phyloP scores from a whole-genome alignment of 2,329 filamentous ascomycete species.

The Leptodontidium sp. region DNA sequence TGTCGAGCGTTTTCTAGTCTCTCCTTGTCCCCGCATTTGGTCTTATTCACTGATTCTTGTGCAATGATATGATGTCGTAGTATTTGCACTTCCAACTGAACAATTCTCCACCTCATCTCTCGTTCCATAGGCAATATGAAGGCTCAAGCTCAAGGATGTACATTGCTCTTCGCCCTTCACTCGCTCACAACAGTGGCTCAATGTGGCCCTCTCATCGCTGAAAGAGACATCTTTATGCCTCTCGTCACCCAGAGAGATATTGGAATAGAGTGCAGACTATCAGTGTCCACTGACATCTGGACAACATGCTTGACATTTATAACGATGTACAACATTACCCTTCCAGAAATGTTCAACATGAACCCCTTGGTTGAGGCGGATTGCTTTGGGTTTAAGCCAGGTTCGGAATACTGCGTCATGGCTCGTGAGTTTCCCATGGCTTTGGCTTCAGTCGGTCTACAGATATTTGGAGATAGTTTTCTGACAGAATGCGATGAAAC shows the following conservation, averaged over 20 bases:
- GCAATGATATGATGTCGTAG: background rate
- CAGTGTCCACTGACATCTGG: slow-evolving; percentile 3
- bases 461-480: background rate
- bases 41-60: background rate
- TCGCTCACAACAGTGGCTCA: background rate
- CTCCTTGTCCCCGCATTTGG: too few species aligned
- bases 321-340: background rate
- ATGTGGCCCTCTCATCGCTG: background rate
- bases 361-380: background rate
- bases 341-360: background rate
- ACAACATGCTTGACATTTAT: slow-evolving; percentile 10
- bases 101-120: background rate
- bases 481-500: background rate
- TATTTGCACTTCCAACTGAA: background rate
- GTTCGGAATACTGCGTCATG: slow-evolving; percentile 6
- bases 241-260: background rate
- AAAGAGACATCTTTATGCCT: background rate
- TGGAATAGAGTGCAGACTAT: background rate
- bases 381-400: background rate
- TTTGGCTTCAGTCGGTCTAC: background rate
- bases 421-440: background rate
- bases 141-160: background rate
- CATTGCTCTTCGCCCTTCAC: background rate
- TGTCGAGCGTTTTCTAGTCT: background rate
- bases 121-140: background rate